A percentile compares a stretch with the other conserved stretches of the same genome.
These are phyloP conservation scores for Metschnikowia peoriensis DNA, from an alignment of 805 yeast genomes.

Conservation along the genomic window DNA sequence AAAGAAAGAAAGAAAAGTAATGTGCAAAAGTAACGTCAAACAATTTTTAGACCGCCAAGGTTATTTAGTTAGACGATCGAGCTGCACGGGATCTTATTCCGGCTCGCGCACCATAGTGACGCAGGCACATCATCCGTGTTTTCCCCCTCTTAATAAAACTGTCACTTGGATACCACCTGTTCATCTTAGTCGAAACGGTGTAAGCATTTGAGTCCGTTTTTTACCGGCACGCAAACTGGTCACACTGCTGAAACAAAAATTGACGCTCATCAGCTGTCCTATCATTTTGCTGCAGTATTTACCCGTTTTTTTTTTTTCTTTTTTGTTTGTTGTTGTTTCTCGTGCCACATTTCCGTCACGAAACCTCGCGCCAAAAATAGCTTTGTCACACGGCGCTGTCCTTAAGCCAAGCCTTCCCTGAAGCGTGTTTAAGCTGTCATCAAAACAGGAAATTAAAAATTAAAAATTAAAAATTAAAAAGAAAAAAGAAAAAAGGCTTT, in stretches of 20 bases:
- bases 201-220: too few relatives aligned
- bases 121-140: conserved; percentile 8
- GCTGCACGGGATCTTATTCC: neutral
- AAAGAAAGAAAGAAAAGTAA: neutral
- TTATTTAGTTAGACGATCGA: neutral
- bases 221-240: too few relatives aligned
- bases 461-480: neutral
- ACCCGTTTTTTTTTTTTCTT: neutral
- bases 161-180: neutral
- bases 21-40: neutral
- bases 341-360: neutral
- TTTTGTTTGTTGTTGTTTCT: neutral
- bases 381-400: neutral
- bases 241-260: too few relatives aligned
- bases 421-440: neutral
- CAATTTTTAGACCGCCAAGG: neutral
- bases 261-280: neutral
- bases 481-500: neutral
- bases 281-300: neutral
- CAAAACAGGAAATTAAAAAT: neutral
- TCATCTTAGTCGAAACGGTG: too few relatives aligned
- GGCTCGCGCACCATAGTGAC: conserved; percentile 5
- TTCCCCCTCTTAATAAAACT: neutral
- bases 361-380: conserved; percentile 3
- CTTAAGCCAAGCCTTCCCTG: neutral